Evolutionary conservation across 2,329 filamentous ascomycete genomes (phyloP).

Genomic region (Neopestalotiopsis rosae): DNA sequence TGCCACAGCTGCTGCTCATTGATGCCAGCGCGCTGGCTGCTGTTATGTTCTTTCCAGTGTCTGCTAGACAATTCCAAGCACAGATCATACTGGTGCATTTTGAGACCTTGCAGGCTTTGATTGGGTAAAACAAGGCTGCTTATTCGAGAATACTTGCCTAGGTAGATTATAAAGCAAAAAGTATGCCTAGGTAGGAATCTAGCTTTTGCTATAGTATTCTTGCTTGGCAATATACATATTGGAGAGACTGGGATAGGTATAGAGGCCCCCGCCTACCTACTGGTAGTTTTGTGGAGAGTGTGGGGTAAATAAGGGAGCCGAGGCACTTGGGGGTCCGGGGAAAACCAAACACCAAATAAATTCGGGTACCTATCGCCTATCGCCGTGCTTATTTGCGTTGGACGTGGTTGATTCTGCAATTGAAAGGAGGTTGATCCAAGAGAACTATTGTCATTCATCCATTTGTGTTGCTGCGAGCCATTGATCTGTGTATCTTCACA

Average conservation of each 20-base stretch:
- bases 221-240: background rate
- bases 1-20: too few species aligned
- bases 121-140: background rate
- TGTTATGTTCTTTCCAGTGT: too few species aligned
- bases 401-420: background rate
- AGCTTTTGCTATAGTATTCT: background rate
- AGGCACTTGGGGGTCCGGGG: constrained; percentile 5
- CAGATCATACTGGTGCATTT: too few species aligned
- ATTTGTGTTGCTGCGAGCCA: too few species aligned
- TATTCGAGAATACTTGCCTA: background rate
- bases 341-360: background rate
- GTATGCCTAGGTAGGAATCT: too few species aligned
- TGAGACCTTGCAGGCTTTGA: too few species aligned
- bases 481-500: too few species aligned
- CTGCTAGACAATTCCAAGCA: too few species aligned
- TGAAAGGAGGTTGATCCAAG: background rate
- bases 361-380: background rate
- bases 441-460: background rate
- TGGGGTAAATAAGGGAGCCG: constrained; percentile 13
- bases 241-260: background rate
- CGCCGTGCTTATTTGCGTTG: background rate
- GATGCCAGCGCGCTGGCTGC: too few species aligned
- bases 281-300: constrained; percentile 1
- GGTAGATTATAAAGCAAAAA: too few species aligned
- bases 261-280: background rate